A percentile compares a stretch with the other conserved stretches of the same genome.
Conservation (phyloP, 805 yeast genomes). For the Kluyveromyces nonfermentans region DNA sequence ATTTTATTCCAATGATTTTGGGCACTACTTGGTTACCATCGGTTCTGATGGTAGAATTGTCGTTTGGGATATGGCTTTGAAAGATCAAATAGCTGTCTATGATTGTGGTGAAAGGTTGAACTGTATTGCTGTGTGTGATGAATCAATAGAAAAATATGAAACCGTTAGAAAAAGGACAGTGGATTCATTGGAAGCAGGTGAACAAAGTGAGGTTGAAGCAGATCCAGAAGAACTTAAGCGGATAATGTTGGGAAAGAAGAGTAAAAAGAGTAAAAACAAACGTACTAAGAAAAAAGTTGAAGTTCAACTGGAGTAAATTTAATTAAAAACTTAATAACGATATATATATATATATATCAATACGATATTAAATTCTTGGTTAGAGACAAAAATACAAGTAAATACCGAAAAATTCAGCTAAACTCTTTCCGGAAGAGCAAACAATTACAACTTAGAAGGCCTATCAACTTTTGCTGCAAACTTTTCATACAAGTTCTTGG, state of each 20-base stretch:
- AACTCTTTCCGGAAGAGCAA: neutral
- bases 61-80: slow-evolving; percentile 65
- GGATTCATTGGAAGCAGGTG: slow-evolving; percentile 43
- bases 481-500: slow-evolving; percentile 71
- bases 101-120: slow-evolving; percentile 86
- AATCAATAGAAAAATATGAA: slow-evolving; percentile 61
- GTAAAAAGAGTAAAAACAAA: slow-evolving; percentile 32
- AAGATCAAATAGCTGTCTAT: slow-evolving; percentile 83
- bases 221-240: slow-evolving; percentile 59
- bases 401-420: neutral
- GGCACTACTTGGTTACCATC: slow-evolving; percentile 56
- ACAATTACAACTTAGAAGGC: slow-evolving; percentile 33
- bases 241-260: slow-evolving; percentile 42
- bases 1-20: slow-evolving; percentile 36
- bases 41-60: slow-evolving; percentile 92
- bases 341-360: neutral
- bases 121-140: slow-evolving; percentile 72
- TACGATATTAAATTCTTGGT: neutral
- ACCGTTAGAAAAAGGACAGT: slow-evolving; percentile 54
- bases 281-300: slow-evolving; percentile 38
- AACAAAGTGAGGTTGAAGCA: slow-evolving; percentile 68
- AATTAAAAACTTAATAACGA: slow-evolving; percentile 8
- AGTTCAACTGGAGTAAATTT: slow-evolving; percentile 44
- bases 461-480: slow-evolving; percentile 68
- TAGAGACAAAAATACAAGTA: neutral